These are phyloP conservation scores for Cladochytrium replicatum DNA, from an alignment of 192 early-diverging fungal species.

Conservation along the genomic window DNA sequence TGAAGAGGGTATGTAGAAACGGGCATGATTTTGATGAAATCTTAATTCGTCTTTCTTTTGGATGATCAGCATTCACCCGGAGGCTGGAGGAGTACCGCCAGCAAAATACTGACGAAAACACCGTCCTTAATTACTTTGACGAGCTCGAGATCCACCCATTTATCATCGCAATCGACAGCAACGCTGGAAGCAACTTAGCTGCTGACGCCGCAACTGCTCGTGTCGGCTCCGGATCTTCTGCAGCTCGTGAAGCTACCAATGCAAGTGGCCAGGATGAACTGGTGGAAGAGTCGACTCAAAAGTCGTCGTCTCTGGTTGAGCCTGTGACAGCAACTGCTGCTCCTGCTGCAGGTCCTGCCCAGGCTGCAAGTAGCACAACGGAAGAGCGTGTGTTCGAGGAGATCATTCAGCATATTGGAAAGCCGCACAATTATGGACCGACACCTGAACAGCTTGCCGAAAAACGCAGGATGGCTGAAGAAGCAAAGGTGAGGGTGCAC, in stretches of 20 bases:
- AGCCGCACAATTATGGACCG: slow-evolving; percentile 52
- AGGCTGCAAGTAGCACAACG: neutral
- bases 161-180: slow-evolving; percentile 23
- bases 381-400: slow-evolving; percentile 24
- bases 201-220: neutral
- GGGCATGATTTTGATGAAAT: slow-evolving; percentile 6
- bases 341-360: neutral
- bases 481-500: slow-evolving; percentile 17
- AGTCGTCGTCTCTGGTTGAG: no score
- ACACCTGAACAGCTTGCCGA: slow-evolving; percentile 44
- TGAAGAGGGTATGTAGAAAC: slow-evolving; percentile 39
- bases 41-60: slow-evolving; percentile 6
- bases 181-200: no score
- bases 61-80: slow-evolving; percentile 20
- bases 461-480: slow-evolving; percentile 31
- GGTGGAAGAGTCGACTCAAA: no score
- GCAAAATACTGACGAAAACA: slow-evolving; percentile 45
- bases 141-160: slow-evolving; percentile 47
- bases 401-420: slow-evolving; percentile 34
- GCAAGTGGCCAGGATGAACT: no score
- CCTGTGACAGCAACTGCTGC: no score
- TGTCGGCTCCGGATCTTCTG: neutral
- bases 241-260: no score
- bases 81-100: slow-evolving; percentile 40
- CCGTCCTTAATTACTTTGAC: slow-evolving; percentile 53